A percentile compares a stretch with the other conserved stretches of the same genome.
Conservation (phyloP, 306 rosid genomes). For the Sicyos edulis region DNA sequence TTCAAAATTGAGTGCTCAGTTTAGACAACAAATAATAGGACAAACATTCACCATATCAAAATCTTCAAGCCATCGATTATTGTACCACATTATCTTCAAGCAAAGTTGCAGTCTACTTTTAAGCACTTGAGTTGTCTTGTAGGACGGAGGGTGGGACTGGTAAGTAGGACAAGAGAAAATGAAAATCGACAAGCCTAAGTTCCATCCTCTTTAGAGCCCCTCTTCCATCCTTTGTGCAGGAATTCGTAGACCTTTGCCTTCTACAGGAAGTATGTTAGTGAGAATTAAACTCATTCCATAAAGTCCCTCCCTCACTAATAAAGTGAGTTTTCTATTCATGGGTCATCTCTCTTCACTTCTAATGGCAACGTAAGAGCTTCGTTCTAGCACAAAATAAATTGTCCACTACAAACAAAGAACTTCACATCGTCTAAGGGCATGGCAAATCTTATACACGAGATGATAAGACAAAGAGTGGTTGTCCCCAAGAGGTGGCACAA, state of each 20-base stretch:
- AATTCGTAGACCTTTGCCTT: not conserved
- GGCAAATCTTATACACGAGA: not conserved
- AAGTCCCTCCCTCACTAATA: conserved; percentile 1
- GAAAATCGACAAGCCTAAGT: not conserved
- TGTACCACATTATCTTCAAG: conserved; percentile 1
- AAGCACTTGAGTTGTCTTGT: not conserved
- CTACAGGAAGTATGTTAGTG: not conserved
- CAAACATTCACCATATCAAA: not conserved
- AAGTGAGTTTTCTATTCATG: not conserved
- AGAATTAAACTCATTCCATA: not conserved
- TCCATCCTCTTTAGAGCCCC: not conserved
- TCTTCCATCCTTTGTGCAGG: not conserved
- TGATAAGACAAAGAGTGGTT: not conserved
- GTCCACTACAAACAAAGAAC: not conserved
- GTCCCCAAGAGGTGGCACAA: not conserved
- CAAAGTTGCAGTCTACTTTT: not conserved
- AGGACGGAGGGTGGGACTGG: not conserved
- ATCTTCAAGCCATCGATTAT: not conserved
- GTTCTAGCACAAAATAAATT: conserved; percentile 1
- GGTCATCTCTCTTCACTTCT: conserved; percentile 11
- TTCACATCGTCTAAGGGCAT: conserved; percentile 3
- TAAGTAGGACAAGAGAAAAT: not conserved
- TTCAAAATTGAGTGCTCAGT: not conserved
- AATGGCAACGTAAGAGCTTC: not conserved
- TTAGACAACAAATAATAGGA: not conserved